These are phyloP conservation scores for Physaria fendleri DNA, from an alignment of 345 rosid species.

Conservation along the genomic window DNA sequence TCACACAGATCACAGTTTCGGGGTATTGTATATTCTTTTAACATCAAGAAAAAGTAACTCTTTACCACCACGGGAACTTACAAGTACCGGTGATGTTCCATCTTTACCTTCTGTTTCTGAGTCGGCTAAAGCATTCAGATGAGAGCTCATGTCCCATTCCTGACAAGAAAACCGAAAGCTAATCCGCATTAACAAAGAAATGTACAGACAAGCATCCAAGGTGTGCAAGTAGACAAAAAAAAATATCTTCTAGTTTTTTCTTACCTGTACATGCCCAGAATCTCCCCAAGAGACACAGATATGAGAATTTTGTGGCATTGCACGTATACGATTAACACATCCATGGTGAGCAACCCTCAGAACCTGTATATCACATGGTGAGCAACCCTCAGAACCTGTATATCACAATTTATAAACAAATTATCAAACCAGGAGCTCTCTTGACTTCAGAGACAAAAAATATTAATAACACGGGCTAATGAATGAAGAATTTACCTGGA, in stretches of 20 bases:
- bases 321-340: slow-evolving; percentile 80
- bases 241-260: background rate
- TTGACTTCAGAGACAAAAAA: background rate
- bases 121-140: slow-evolving; percentile 71
- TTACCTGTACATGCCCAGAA: slow-evolving; percentile 84
- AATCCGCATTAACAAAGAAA: background rate
- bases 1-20: background rate
- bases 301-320: slow-evolving; percentile 85
- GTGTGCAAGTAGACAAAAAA: background rate
- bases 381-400: slow-evolving; percentile 67
- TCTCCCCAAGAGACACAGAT: slow-evolving; percentile 95
- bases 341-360: slow-evolving; percentile 81
- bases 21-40: background rate
- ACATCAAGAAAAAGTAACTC: background rate
- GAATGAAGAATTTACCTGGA: slow-evolving; percentile 51
- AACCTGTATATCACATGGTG: slow-evolving; percentile 79
- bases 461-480: background rate
- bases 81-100: slow-evolving; percentile 54
- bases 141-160: slow-evolving; percentile 87
- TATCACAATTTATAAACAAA: slow-evolving; percentile 14
- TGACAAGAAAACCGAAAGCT: slow-evolving; percentile 23
- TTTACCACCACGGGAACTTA: no score
- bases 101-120: slow-evolving; percentile 53
- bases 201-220: background rate
- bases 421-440: background rate